Base-by-base conservation (phyloP, 768 basidiomycete genomes). In the Boletus rubropictus region DNA sequence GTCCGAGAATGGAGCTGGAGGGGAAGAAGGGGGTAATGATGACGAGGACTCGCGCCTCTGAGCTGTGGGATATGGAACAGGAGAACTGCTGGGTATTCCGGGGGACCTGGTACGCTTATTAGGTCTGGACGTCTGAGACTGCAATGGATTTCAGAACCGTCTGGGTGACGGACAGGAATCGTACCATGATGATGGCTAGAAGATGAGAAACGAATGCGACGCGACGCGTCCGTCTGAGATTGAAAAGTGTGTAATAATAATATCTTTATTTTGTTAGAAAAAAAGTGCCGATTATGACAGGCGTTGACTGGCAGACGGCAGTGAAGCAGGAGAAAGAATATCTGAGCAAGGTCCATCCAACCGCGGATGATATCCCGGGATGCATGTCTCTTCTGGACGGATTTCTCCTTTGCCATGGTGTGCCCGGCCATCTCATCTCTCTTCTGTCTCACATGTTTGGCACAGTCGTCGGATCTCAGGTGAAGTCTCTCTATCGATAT, bases 21-120 rank as follows among this genome's bases (percentile, higher is more conserved):
- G 88, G 5, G 89, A 91, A 1, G 88, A 89, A 10, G 89, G 90
- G 0, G 89, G 90, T 7, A 94, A 74, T 17, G 89, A 90, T 14
- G 87, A 87, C 35, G 77, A 73, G 18, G 83, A 81, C 59, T 75
- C 71, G 64, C 75, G 77, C 65, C 80, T 73, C 44, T 71, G 67
- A 31, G 75, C 69, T 20, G 73, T 68, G 43, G 71, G 65, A 20
- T 62, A 68, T 33, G 69, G 65, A 18, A 69, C 63, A 22, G 82
- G 80, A 28, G 72, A 73, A 38, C 73, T 68, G 31, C 65, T 67
- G 20, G 79, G 77, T 42, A 68, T 54, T 21, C 78, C 78, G 10
- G 73, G 72, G 20, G 82, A 80, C 51, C 79, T 72, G 35, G 79
- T 77, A 40, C 85, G 81, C 68, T 88, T 88, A 7, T 71, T 68